These are phyloP conservation scores for Ensete ventricosum DNA, from an alignment of 176 grass and related monocot genomes.

Conservation along the genomic window DNA sequence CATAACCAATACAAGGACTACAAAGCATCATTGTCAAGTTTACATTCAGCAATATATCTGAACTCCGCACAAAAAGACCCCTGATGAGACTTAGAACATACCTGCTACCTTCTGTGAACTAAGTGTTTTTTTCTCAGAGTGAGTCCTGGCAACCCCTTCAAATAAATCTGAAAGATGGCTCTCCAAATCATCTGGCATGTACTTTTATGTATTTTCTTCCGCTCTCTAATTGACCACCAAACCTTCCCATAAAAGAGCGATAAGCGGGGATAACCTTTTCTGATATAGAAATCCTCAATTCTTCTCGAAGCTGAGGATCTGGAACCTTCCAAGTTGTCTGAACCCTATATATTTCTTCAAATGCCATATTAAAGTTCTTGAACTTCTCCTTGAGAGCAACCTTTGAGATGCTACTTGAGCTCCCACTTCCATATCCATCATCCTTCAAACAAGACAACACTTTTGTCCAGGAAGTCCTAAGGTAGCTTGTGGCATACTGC, in stretches of 20 bases:
- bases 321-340: slow-evolving; percentile 91
- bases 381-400: slow-evolving; percentile 81
- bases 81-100: slow-evolving; percentile 5
- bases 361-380: slow-evolving; percentile 82
- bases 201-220: slow-evolving; percentile 83
- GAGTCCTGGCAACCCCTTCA: slow-evolving; percentile 61
- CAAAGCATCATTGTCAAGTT: slow-evolving; percentile 6
- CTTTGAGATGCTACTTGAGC: slow-evolving; percentile 45
- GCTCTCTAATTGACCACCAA: slow-evolving; percentile 58
- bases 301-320: slow-evolving; percentile 74
- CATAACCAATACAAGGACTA: not conserved
- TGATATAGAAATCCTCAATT: slow-evolving; percentile 92
- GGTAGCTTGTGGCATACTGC: slow-evolving; percentile 74
- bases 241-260: slow-evolving; percentile 84
- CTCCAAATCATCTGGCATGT: slow-evolving; percentile 80
- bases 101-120: slow-evolving; percentile 4
- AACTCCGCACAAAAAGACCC: not conserved
- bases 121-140: slow-evolving; percentile 46
- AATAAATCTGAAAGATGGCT: slow-evolving; percentile 74
- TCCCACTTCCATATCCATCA: slow-evolving; percentile 62
- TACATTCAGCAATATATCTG: slow-evolving; percentile 2
- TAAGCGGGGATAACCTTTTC: slow-evolving; percentile 94
- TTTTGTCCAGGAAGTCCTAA: slow-evolving; percentile 87
- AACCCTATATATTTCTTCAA: slow-evolving; percentile 80
- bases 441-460: slow-evolving; percentile 78